phyloP scores from a whole-genome alignment of 2,329 filamentous ascomycete species.

The Ophiocordyceps camponoti-floridani region DNA sequence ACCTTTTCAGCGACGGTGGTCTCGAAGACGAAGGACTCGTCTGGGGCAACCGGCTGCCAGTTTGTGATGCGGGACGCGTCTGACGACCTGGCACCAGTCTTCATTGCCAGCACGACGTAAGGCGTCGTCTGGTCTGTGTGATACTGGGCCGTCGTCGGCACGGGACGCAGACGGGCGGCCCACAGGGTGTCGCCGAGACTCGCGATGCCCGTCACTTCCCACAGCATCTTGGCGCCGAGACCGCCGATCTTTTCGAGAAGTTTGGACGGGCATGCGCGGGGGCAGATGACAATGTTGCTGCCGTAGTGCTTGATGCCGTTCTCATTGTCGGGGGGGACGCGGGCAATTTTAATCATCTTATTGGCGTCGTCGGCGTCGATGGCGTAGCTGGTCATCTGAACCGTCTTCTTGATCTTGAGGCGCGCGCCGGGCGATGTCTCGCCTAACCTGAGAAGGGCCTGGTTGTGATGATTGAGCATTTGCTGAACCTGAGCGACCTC shows the following conservation, averaged over 20 bases:
- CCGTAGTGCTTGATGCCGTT: constrained; percentile 70
- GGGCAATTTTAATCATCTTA: constrained; percentile 51
- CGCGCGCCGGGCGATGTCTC: constrained; percentile 19
- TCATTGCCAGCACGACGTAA: constrained; percentile 65
- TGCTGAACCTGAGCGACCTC: constrained; percentile 76
- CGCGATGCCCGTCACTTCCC: constrained; percentile 65
- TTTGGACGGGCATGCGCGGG: constrained; percentile 51
- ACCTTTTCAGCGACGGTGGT: constrained; percentile 77
- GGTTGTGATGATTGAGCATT: constrained; percentile 79
- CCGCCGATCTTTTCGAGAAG: constrained; percentile 76
- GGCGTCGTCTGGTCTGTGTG: constrained; percentile 69
- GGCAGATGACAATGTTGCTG: constrained; percentile 81
- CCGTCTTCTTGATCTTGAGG: constrained; percentile 65
- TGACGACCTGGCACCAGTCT: constrained; percentile 55
- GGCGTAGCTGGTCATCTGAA: constrained; percentile 87
- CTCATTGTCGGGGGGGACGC: constrained; percentile 43
- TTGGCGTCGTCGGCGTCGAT: constrained; percentile 55
- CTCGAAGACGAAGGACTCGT: constrained; percentile 61
- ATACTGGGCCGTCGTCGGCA: constrained; percentile 45
- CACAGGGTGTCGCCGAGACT: constrained; percentile 67
- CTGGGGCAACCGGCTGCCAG: constrained; percentile 60
- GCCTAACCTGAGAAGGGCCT: constrained; percentile 17
- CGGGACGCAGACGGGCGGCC: constrained; percentile 64
- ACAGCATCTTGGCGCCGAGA: constrained; percentile 64
- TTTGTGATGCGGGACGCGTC: constrained; percentile 69